Conservation (phyloP, 2,329 filamentous ascomycete species). For the Neurospora sp. region DNA sequence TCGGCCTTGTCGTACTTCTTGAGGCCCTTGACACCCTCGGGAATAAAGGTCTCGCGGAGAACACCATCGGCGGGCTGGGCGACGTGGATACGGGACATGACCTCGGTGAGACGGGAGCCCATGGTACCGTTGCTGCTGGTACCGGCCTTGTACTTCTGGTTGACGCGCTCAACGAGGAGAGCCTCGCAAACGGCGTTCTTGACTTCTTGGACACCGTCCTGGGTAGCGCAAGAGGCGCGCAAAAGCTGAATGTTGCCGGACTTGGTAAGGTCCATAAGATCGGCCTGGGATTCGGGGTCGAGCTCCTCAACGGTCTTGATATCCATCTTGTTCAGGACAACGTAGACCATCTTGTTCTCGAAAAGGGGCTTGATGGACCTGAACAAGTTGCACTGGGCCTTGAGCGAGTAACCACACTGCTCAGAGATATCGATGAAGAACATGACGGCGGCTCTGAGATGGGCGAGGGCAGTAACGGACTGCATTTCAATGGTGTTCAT, state of each 20-base stretch:
- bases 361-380: conserved; percentile 95
- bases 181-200: conserved; percentile 93
- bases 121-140: conserved; percentile 66
- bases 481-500: conserved; percentile 99
- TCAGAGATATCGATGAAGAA: conserved; percentile 47
- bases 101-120: conserved; percentile 75
- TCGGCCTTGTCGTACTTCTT: conserved; percentile 89
- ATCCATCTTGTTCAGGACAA: conserved; percentile 98
- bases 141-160: conserved; percentile 90
- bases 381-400: conserved; percentile 89
- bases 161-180: conserved; percentile 83
- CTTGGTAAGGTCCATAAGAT: conserved; percentile 72
- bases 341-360: conserved; percentile 91
- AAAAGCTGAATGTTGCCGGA: conserved; percentile 85
- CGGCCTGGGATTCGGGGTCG: conserved; percentile 63
- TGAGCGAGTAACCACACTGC: conserved; percentile 90
- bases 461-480: conserved; percentile 93
- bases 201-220: conserved; percentile 86
- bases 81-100: conserved; percentile 91
- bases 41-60: conserved; percentile 73
- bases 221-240: conserved; percentile 88
- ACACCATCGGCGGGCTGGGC: conserved; percentile 82
- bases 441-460: conserved; percentile 86
- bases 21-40: conserved; percentile 67
- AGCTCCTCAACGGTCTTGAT: conserved; percentile 80